phyloP scores from a whole-genome alignment of 2,329 filamentous ascomycete species.

The Xylaria polymorpha region DNA sequence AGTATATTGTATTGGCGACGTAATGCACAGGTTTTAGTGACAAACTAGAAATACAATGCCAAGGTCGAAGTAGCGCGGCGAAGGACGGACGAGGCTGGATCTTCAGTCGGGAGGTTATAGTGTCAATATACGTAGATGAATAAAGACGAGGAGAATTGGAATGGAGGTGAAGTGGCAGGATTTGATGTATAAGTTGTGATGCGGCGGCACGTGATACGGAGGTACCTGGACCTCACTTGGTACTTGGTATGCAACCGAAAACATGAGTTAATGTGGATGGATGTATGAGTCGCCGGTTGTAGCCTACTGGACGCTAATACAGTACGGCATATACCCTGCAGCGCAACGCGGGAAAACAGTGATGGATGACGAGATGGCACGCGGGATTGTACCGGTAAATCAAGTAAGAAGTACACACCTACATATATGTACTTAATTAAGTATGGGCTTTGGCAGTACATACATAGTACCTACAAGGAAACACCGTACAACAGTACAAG shows the following conservation, averaged over 20 bases:
- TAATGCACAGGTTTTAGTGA: not conserved
- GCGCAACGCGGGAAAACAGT: not conserved
- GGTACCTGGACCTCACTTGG: not conserved
- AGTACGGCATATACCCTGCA: not conserved
- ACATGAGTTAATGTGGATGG: not conserved
- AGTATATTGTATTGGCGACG: constrained; percentile 3
- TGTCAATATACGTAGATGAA: constrained; percentile 5
- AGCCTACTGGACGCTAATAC: not conserved
- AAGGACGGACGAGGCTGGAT: not conserved
- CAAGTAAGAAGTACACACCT: too few species aligned
- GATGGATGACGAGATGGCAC: not conserved
- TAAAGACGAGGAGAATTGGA: not conserved
- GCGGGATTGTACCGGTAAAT: not conserved
- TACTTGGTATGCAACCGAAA: not conserved
- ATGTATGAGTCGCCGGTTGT: not conserved
- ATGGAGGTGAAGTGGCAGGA: not conserved
- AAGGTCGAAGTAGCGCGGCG: not conserved
- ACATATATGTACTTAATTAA: too few species aligned
- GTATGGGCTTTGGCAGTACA: not conserved
- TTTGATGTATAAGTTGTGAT: constrained; percentile 7
- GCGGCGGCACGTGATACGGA: constrained; percentile 13
- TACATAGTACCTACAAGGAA: too few species aligned
- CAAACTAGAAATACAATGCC: not conserved
- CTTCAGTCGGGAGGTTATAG: not conserved
- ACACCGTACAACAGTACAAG: not conserved